These are phyloP conservation scores for Thielaviopsis euricoi DNA, from an alignment of 2,329 filamentous ascomycete species.

Conservation along the genomic window DNA sequence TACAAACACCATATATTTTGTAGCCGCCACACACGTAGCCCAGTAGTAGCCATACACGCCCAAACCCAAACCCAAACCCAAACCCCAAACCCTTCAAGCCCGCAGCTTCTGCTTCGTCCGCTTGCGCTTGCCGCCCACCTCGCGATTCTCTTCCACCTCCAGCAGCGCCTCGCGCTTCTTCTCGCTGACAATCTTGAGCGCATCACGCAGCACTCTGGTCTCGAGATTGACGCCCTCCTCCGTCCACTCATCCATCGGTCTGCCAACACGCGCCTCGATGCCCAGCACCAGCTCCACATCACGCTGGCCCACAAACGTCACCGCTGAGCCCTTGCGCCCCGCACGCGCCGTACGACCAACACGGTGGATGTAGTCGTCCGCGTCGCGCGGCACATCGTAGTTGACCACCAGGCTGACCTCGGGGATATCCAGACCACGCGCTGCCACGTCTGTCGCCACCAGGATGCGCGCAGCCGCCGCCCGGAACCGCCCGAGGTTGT, in stretches of 20 bases:
- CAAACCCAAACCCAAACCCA: no score
- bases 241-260: slow-evolving; percentile 65
- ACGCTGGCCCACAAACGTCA: slow-evolving; percentile 82
- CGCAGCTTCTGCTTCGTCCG: slow-evolving; percentile 36
- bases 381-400: slow-evolving; percentile 89
- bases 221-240: slow-evolving; percentile 94
- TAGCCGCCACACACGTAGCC: no score
- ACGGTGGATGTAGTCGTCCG: slow-evolving; percentile 93
- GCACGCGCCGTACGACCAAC: slow-evolving; percentile 92
- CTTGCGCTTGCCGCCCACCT: slow-evolving; percentile 75
- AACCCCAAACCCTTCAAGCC: no score
- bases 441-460: slow-evolving; percentile 88
- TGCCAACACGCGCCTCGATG: slow-evolving; percentile 70
- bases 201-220: slow-evolving; percentile 67
- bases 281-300: slow-evolving; percentile 83
- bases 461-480: slow-evolving; percentile 77
- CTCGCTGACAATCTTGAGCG: slow-evolving; percentile 79
- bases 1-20: no score
- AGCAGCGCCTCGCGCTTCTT: slow-evolving; percentile 85
- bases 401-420: slow-evolving; percentile 83
- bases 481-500: slow-evolving; percentile 83
- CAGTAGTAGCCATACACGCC: no score
- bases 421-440: slow-evolving; percentile 87
- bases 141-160: slow-evolving; percentile 80
- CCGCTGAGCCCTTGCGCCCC: slow-evolving; percentile 62